phyloP scores from a whole-genome alignment of 148 eudicot species.

The Euryodendron excelsum region DNA sequence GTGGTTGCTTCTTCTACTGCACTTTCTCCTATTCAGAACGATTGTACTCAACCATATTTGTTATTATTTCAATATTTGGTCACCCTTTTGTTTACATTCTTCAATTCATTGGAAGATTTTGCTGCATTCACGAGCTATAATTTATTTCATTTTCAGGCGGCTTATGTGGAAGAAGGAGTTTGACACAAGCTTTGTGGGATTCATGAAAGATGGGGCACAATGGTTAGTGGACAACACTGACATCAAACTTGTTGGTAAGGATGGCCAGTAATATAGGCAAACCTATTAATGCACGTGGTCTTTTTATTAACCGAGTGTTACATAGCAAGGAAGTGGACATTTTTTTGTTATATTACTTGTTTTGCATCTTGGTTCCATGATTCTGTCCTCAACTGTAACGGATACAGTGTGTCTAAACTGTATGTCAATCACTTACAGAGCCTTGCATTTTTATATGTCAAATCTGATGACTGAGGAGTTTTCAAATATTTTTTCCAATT shows the following conservation, averaged over 20 bases:
- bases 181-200: conserved; percentile 86
- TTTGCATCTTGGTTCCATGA: background rate
- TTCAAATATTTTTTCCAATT: background rate
- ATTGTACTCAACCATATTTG: background rate
- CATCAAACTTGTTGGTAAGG: conserved; percentile 90
- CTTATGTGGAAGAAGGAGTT: conserved; percentile 87
- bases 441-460: too few relatives aligned
- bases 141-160: conserved; percentile 4
- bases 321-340: background rate
- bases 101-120: background rate
- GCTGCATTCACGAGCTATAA: background rate
- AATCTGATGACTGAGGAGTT: too few relatives aligned
- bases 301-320: background rate
- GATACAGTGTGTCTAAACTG: background rate
- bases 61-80: background rate
- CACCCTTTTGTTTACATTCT: background rate
- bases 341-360: background rate
- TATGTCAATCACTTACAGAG: too few relatives aligned
- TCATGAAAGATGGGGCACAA: conserved; percentile 90
- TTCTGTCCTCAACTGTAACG: background rate
- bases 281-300: background rate
- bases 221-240: conserved; percentile 93
- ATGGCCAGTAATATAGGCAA: background rate
- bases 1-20: background rate
- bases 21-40: background rate